Base-by-base conservation (phyloP, 108 stramenopile genomes). In the Fragilariopsis cylindrus region DNA sequence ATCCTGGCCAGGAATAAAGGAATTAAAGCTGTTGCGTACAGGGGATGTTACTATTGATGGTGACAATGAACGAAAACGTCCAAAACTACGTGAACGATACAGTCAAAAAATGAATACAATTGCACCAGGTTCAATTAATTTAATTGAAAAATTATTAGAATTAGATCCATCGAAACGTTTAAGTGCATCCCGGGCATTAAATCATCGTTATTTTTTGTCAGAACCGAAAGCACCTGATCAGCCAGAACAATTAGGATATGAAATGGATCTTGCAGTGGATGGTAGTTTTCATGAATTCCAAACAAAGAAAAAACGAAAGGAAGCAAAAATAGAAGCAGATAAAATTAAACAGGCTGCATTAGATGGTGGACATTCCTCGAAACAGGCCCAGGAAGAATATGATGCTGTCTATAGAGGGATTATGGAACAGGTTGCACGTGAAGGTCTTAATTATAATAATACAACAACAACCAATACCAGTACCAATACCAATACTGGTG, bases 201-300 rank as follows among this genome's bases (percentile, higher is more conserved):
- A 78, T 39, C 69, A 87, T 69, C 76, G 84, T 4, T 92, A 94
- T 73, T 94, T 94, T 63, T 66, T 79, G 72, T 48, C 80, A 11
- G 87, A 85, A 48, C 93, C 93, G 2, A 44, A 77, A 1, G 89
- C 87, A 43, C 93, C 93, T 1, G 76, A 73, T n/a, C 75, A 83
- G 77, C 93, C 93, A 11, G 80, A 81, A 47, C 82, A 89, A 16
- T 69, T 91, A 58, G 93, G 93, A 1, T 30, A 30, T 30, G 71
- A 66, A 7, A 74, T 93, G 9, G 43, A 62, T 39, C 60, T 62
- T 7, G 53, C 79, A 39, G 60, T 85, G 12, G 83, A 84, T 56
- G 87, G 87, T 11, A 86, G 89, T 68, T 92, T 90, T 73, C 94
- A 95, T 67, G 94, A 95, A 70, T 92, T 92, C 55, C 91, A 92